phyloP scores from a whole-genome alignment of 164 flowering plant genomes.

The Tinospora cordifolia region DNA sequence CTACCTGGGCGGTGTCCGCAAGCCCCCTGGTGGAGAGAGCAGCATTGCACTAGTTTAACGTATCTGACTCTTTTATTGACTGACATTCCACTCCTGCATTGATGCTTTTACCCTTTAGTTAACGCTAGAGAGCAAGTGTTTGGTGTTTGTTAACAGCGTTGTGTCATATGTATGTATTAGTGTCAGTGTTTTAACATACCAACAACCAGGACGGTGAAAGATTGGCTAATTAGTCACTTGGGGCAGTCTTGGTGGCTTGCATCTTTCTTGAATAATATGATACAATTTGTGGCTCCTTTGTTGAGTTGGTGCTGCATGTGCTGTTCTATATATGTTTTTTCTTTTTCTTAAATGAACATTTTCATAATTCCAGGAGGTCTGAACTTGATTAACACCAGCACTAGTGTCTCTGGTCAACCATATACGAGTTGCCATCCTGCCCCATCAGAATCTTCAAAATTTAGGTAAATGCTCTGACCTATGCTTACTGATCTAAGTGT shows the following conservation, averaged over 20 bases:
- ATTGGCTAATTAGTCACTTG: conserved; percentile 23
- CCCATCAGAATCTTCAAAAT: too few species aligned
- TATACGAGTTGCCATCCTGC: too few species aligned
- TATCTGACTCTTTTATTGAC: conserved; percentile 14
- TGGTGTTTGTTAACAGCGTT: background rate
- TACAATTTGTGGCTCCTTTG: background rate
- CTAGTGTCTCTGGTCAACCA: background rate
- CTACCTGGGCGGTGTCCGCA: conserved; percentile 85
- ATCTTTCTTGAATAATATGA: background rate
- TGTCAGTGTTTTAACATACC: conserved; percentile 20
- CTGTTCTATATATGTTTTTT: background rate
- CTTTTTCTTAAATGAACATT: conserved; percentile 1
- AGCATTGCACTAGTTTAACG: conserved; percentile 80
- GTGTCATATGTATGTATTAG: conserved; percentile 4
- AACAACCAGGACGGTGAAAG: conserved; percentile 26
- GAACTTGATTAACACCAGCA: background rate
- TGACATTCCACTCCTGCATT: conserved; percentile 3
- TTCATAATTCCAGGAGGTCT: background rate
- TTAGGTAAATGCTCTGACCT: too few species aligned
- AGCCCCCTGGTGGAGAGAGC: conserved; percentile 99
- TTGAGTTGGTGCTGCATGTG: background rate
- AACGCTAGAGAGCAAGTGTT: background rate
- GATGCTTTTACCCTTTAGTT: background rate
- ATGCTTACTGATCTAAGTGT: too few species aligned
- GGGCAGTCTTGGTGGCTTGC: background rate